Conservation (phyloP, 2,329 filamentous ascomycete species). For the Fonsecaea multimorphosa region DNA sequence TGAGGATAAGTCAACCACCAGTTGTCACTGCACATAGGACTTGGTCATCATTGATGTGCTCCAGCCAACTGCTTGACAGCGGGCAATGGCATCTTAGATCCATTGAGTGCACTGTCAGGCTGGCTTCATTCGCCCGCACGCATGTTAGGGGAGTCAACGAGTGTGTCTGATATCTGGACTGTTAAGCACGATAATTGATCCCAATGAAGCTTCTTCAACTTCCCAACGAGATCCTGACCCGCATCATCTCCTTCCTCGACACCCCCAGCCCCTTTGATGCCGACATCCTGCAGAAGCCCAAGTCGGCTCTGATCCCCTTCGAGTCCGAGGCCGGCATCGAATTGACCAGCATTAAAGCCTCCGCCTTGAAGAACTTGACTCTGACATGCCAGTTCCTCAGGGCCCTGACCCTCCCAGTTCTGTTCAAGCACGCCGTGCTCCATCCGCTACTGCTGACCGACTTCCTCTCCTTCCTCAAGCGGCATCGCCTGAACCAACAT, state of each 20-base stretch:
- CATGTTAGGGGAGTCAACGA: background rate
- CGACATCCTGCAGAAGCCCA: slow-evolving; percentile 56
- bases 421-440: slow-evolving; percentile 63
- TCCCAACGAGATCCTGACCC: slow-evolving; percentile 66
- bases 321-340: slow-evolving; percentile 10
- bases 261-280: slow-evolving; percentile 41
- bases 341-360: slow-evolving; percentile 1
- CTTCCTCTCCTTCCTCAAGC: slow-evolving; percentile 50
- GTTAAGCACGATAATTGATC: background rate
- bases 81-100: background rate
- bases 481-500: slow-evolving; percentile 44
- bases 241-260: slow-evolving; percentile 64
- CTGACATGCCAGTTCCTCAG: slow-evolving; percentile 62
- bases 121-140: background rate
- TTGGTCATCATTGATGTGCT: background rate
- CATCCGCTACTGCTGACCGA: slow-evolving; percentile 45
- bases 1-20: background rate
- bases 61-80: background rate
- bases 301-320: slow-evolving; percentile 11
- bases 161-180: background rate
- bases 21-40: background rate
- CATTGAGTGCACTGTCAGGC: background rate
- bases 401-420: slow-evolving; percentile 56
- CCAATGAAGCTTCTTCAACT: slow-evolving; percentile 45
- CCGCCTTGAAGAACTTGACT: slow-evolving; percentile 64